phyloP scores from a whole-genome alignment of 345 rosid genomes.

The Boechera stricta region DNA sequence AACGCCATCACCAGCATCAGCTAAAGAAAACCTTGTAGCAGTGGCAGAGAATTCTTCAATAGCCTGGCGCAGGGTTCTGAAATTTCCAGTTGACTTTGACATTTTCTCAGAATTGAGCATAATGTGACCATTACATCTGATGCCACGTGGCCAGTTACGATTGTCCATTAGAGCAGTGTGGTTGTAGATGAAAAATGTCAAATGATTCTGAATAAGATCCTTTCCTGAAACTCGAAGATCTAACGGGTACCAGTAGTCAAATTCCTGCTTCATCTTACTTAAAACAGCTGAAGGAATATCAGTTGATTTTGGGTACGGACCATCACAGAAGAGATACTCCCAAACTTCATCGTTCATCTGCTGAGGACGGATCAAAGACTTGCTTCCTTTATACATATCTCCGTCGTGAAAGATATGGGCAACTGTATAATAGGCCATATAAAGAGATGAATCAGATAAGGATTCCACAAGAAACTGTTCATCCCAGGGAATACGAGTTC shows the following conservation, averaged over 20 bases:
- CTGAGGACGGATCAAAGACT: constrained; percentile 57
- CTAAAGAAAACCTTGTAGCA: constrained; percentile 84
- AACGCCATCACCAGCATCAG: constrained; percentile 97
- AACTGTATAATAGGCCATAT: constrained; percentile 93
- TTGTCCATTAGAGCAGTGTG: constrained; percentile 81
- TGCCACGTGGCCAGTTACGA: constrained; percentile 91
- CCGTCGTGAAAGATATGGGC: constrained; percentile 79
- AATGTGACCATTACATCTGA: constrained; percentile 92
- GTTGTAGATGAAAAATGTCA: constrained; percentile 84
- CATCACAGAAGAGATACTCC: constrained; percentile 84
- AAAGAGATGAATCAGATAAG: constrained; percentile 90
- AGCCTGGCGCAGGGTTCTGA: constrained; percentile 82
- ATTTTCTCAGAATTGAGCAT: constrained; percentile 97
- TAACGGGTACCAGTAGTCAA: constrained; percentile 96
- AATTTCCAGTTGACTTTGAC: constrained; percentile 98
- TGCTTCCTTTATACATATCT: constrained; percentile 73
- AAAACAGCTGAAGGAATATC: constrained; percentile 61
- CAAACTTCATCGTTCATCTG: constrained; percentile 93
- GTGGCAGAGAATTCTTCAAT: constrained; percentile 76
- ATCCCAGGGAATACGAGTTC: constrained; percentile 95
- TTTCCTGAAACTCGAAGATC: constrained; percentile 97
- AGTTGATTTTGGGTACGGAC: constrained; percentile 67
- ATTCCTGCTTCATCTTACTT: constrained; percentile 88
- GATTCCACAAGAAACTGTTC: constrained; percentile 89
- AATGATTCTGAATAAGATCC: constrained; percentile 95